These are phyloP conservation scores for Geotrichum phurueaensis DNA, from an alignment of 1,139 yeast species.

Conservation along the genomic window DNA sequence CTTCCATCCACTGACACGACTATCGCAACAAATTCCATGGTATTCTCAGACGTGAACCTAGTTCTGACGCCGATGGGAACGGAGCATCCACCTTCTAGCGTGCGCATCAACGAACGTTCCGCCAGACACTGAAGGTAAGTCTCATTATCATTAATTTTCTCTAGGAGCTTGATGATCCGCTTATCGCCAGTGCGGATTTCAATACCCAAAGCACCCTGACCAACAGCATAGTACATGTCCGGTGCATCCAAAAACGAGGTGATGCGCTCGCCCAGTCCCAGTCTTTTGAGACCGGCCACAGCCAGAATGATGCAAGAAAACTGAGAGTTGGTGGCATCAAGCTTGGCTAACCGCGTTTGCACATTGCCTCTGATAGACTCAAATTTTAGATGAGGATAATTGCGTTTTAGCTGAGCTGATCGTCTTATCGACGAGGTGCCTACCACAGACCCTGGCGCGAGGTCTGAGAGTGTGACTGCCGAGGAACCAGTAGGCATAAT, in stretches of 20 bases:
- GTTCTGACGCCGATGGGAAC: conserved; percentile 91
- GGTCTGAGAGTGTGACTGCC: conserved; percentile 59
- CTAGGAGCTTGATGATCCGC: conserved; percentile 50
- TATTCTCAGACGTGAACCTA: conserved; percentile 42
- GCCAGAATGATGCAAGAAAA: conserved; percentile 80
- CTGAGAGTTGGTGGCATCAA: conserved; percentile 61
- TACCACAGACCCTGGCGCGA: conserved; percentile 79
- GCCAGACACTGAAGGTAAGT: conserved; percentile 79
- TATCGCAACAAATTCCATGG: conserved; percentile 52
- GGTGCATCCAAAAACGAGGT: conserved; percentile 58
- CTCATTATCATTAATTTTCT: conserved; percentile 56
- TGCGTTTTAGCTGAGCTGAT: conserved; percentile 65
- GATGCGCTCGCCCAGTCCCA: conserved; percentile 66
- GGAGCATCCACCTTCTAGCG: conserved; percentile 96
- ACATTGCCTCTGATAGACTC: conserved; percentile 86
- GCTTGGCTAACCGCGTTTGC: conserved; percentile 70
- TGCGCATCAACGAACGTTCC: conserved; percentile 83
- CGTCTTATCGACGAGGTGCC: conserved; percentile 94
- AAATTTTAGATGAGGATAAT: conserved; percentile 51
- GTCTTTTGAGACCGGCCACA: conserved; percentile 80
- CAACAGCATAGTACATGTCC: conserved; percentile 92
- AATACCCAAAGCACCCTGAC: conserved; percentile 96
- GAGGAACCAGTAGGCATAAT: conserved; percentile 65
- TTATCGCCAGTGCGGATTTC: conserved; percentile 74
- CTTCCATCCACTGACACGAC: conserved; percentile 84